These are phyloP conservation scores for Exophiala sp. DNA, from an alignment of 2,329 filamentous ascomycete genomes.

Conservation along the genomic window DNA sequence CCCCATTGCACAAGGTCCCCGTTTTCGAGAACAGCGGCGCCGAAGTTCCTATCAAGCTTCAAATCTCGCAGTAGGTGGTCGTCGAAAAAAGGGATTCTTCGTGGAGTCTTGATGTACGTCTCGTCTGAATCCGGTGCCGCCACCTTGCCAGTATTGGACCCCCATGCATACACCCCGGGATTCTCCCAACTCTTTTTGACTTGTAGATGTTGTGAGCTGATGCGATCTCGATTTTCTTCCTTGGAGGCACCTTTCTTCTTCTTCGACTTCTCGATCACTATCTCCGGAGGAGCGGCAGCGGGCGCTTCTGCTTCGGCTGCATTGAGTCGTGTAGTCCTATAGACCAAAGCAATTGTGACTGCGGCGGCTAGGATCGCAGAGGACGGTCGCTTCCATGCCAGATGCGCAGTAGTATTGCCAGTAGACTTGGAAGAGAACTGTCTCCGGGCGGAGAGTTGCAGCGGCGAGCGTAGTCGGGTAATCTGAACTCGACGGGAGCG, in stretches of 20 bases:
- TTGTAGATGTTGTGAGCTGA: slow-evolving; percentile 82
- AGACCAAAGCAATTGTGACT: slow-evolving; percentile 39
- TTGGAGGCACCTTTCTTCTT: slow-evolving; percentile 51
- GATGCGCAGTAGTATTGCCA: slow-evolving; percentile 3
- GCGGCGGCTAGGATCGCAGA: slow-evolving; percentile 38
- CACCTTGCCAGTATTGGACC: slow-evolving; percentile 77
- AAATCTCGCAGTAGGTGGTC: slow-evolving; percentile 77
- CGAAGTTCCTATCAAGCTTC: slow-evolving; percentile 75
- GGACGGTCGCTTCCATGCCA: slow-evolving; percentile 28
- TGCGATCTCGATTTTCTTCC: slow-evolving; percentile 67
- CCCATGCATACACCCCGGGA: slow-evolving; percentile 91
- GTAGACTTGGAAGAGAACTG: slow-evolving; percentile 7
- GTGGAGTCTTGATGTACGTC: slow-evolving; percentile 68
- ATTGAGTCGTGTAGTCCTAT: slow-evolving; percentile 30
- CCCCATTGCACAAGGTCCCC: slow-evolving; percentile 94
- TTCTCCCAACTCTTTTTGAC: slow-evolving; percentile 74
- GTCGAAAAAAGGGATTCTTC: slow-evolving; percentile 75
- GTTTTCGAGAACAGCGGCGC: slow-evolving; percentile 77
- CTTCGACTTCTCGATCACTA: slow-evolving; percentile 64
- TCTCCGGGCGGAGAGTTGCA: slow-evolving; percentile 4
- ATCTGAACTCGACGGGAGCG: slow-evolving; percentile 4
- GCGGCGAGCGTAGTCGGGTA: slow-evolving; percentile 1
- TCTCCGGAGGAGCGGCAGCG: slow-evolving; percentile 42
- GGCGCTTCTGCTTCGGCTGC: slow-evolving; percentile 47
- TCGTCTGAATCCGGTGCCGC: slow-evolving; percentile 78